Evolutionary conservation across 805 yeast genomes (phyloP), one percentile per base, ranked within the genome.

Genomic region (Kazachstania psychrophila): DNA sequence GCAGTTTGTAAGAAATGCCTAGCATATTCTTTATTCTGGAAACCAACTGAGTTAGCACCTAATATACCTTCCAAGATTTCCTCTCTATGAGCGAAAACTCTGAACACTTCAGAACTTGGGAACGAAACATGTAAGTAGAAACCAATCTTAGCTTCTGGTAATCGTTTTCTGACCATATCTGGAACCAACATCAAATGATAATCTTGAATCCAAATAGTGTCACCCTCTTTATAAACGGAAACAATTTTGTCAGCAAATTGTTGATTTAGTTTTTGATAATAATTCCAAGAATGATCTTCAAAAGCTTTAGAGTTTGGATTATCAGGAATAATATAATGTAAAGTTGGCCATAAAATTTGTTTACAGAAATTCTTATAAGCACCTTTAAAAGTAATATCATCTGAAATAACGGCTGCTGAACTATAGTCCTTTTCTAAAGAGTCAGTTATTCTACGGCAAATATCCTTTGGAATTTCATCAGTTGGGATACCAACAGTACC

Each of bases 401-500:
- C 74, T 2, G 89, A 77, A 41, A 74, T 75, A 2, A 87, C 83
- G 0, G 86, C 75, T 40, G 70, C 72, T 28, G 79, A 73, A 39
- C 73, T 52, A 54, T 73, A 79, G 3, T 76, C 72, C 1, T 56
- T 51, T 19, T 42, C 44, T 37, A 84, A 59, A 27, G 64, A 65
- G 0, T 49, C 45, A 2, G 74, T 58, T 28, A 92, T 85, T 14
- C 69, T 70, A 2, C 53, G 43, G 42, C 72, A 75, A 3, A 80
- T 76, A 0, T 59, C 52, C 0, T 62, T 61, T 4, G 92, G 81
- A 14, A 92, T 70, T 20, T 70, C 76, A 59, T 92, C 96, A 14
- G 89, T 80, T 14, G 96, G 95, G 70, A 87, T 81, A 19, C 95
- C 94, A 23, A 83, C 61, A 0, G 95, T 78, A n/a, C 98, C 98